Evolutionary conservation across 176 grass and related monocot genomes (phyloP).

Genomic region (Olyra latifolia): DNA sequence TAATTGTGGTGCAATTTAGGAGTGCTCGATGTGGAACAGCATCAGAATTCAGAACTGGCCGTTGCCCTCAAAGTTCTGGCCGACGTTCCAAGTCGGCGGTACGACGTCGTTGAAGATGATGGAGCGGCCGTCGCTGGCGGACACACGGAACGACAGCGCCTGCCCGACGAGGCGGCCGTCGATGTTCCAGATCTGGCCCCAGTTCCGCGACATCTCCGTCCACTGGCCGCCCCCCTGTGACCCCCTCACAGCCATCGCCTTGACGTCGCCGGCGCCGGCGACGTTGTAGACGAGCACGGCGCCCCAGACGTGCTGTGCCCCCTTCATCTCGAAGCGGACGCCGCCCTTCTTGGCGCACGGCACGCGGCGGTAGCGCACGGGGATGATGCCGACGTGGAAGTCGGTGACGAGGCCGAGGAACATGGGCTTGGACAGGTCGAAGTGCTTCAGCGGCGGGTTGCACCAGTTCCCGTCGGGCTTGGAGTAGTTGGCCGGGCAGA

Average conservation of each 20-base stretch:
- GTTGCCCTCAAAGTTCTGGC: constrained; percentile 37
- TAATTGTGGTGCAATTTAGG: too few relatives aligned
- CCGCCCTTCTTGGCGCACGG: constrained; percentile 2
- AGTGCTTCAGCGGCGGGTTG: constrained; percentile 55
- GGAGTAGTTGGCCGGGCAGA: constrained; percentile 55
- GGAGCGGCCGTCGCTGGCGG: background rate
- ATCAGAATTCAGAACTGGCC: too few relatives aligned
- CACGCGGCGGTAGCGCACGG: constrained; percentile 58
- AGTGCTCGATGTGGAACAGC: too few relatives aligned
- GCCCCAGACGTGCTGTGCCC: background rate
- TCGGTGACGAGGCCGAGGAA: constrained; percentile 39
- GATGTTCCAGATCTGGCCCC: background rate
- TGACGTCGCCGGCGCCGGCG: constrained; percentile 40
- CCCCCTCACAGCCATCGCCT: background rate
- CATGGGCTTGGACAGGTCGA: constrained; percentile 51
- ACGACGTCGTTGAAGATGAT: background rate
- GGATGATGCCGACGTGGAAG: constrained; percentile 49
- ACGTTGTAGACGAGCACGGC: background rate
- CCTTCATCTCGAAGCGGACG: background rate
- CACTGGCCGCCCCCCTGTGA: background rate
- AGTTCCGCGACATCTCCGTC: too few relatives aligned
- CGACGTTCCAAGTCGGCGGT: constrained; percentile 27
- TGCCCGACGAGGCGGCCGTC: background rate
- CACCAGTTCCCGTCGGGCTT: constrained; percentile 47
- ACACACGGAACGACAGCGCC: constrained; percentile 26